phyloP scores from a whole-genome alignment of 805 yeast genomes.

The Kazachstania psychrophila region DNA sequence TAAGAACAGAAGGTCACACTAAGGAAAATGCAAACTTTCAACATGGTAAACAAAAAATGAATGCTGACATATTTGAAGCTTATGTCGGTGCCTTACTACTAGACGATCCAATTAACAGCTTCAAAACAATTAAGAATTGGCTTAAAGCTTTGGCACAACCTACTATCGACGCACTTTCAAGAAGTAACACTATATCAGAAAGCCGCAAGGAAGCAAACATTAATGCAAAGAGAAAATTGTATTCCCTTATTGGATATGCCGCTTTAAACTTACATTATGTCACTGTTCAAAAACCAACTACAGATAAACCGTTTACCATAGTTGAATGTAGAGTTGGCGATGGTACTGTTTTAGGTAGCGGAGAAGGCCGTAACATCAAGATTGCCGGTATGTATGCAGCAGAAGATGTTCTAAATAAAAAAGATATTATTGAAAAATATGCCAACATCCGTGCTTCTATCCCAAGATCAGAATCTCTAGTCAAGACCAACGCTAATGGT shows the following conservation, averaged over 20 bases:
- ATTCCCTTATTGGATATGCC: constrained; percentile 73
- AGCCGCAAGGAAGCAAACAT: constrained; percentile 36
- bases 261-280: constrained; percentile 52
- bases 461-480: constrained; percentile 34
- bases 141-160: constrained; percentile 43
- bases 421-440: constrained; percentile 52
- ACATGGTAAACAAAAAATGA: constrained; percentile 55
- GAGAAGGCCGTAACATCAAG: constrained; percentile 58
- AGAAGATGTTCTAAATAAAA: constrained; percentile 58
- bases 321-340: constrained; percentile 61
- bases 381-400: constrained; percentile 86
- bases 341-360: constrained; percentile 58
- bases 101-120: constrained; percentile 35
- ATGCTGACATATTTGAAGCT: constrained; percentile 90
- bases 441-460: constrained; percentile 45
- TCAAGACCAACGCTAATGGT: constrained; percentile 8
- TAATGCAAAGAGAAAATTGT: constrained; percentile 70
- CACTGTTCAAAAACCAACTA: constrained; percentile 32
- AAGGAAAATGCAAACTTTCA: constrained; percentile 26
- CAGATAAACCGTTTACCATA: constrained; percentile 35
- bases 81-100: constrained; percentile 82
- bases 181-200: constrained; percentile 21
- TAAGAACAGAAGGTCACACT: constrained; percentile 41
- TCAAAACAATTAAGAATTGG: constrained; percentile 48
- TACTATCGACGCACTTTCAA: constrained; percentile 25